These are phyloP conservation scores for Paramecium tetraurelia DNA, from an alignment of 73 alveolate species.

Conservation along the genomic window DNA sequence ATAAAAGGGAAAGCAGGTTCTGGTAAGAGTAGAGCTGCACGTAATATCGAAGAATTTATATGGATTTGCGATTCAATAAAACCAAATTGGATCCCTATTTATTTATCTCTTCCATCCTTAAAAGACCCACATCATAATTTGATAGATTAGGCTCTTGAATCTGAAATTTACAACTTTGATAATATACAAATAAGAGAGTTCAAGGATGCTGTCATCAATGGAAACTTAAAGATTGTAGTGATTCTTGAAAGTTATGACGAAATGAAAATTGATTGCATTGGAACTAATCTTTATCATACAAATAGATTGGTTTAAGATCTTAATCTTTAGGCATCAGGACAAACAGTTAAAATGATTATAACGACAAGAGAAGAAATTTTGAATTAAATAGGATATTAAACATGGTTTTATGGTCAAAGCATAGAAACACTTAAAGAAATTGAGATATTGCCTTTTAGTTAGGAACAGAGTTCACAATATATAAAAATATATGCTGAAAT, in stretches of 20 bases:
- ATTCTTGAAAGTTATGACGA: not conserved
- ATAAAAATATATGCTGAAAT: not conserved
- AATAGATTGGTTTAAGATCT: not conserved
- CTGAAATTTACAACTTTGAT: not conserved
- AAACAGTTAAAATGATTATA: not conserved
- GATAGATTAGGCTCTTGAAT: not conserved
- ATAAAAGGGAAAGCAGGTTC: conserved; percentile 18
- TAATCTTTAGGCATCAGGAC: not conserved
- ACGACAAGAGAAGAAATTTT: not conserved
- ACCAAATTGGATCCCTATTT: not conserved
- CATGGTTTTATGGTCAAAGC: not conserved
- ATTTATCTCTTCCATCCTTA: not conserved
- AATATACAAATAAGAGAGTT: not conserved
- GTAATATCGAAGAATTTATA: not conserved
- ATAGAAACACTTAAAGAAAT: not conserved
- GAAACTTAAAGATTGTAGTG: not conserved
- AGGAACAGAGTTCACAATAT: not conserved
- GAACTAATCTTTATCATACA: not conserved
- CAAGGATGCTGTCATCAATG: not conserved
- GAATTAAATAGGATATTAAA: not conserved
- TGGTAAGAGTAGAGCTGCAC: conserved; percentile 8
- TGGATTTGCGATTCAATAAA: not conserved
- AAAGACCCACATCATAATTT: not conserved
- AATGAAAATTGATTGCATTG: not conserved
- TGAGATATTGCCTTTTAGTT: not conserved